Evolutionary conservation across 2,329 filamentous ascomycete genomes (phyloP), one percentile per base, ranked within the genome.

Genomic region (Diplodia seriata): DNA sequence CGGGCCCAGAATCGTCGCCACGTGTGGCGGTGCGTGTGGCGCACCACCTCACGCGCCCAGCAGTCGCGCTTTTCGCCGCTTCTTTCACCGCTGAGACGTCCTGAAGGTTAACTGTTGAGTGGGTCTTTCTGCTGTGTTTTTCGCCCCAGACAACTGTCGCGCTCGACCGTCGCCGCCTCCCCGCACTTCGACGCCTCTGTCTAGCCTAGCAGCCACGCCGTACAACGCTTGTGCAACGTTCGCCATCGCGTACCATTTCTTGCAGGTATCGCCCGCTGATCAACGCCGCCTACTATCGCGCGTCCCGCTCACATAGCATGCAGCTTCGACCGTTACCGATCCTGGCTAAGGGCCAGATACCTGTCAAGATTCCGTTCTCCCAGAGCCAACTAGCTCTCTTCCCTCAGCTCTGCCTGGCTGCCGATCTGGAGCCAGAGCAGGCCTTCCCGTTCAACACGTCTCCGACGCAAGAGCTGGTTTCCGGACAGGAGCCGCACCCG

Each of bases 401-500:
- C 40, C 12, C 29, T 51, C 23, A 20, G 31, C 49, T 63, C 66
- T 68, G 66, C 66, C 50, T 68, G 66, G 59, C 66, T 64, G 57
- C 50, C 50, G 40, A 33, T n/a, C 33, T 64, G 66, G 49, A 68
- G 66, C 61, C 66, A 38, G 53, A 18, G 67, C 67, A 68, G 55
- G 36, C 31, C 61, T 20, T 53, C 18, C 14, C 6, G 8, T 62
- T 68, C 67, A 66, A 49, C 40, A 68, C 67, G 67, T 54, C 40
- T 43, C 50, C 43, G 40, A 38, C 31, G 29, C 51, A 47, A 59
- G 61, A 66, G 33, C 50, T 55, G 43, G 57, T 54, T 36, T 47
- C 59, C 66, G 59, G 57, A 56, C 66, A 68, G 66, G 50, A 63
- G 47, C 67, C 67, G 20, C 67, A 43, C 33, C 61, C 49, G 56